These are phyloP conservation scores for Apiospora malaysiana DNA, from an alignment of 2,329 filamentous ascomycete species.

Conservation along the genomic window DNA sequence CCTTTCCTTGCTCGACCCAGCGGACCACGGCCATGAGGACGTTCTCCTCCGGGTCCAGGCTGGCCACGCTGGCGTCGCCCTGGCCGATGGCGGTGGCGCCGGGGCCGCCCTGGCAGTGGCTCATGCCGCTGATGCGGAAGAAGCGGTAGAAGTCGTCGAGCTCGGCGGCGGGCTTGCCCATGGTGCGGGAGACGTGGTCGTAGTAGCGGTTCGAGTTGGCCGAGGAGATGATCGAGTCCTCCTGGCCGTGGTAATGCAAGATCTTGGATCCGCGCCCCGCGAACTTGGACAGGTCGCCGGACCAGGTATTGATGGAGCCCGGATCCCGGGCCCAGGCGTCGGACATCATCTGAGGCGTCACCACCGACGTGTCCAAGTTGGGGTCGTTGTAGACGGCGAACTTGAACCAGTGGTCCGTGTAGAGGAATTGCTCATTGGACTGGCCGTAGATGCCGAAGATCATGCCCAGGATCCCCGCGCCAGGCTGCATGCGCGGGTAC, in stretches of 20 bases:
- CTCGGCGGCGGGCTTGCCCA: slow-evolving; percentile 40
- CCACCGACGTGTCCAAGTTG: slow-evolving; percentile 45
- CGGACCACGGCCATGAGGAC: slow-evolving; percentile 51
- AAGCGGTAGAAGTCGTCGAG: slow-evolving; percentile 54
- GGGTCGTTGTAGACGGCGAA: slow-evolving; percentile 55
- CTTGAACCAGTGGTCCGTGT: slow-evolving; percentile 51
- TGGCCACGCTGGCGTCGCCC: slow-evolving; percentile 25
- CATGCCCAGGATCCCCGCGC: slow-evolving; percentile 44
- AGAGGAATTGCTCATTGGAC: slow-evolving; percentile 45
- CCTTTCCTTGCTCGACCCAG: slow-evolving; percentile 51
- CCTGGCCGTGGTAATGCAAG: slow-evolving; percentile 50
- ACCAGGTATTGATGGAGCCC: slow-evolving; percentile 32
- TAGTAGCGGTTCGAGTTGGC: slow-evolving; percentile 54
- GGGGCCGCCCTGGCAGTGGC: slow-evolving; percentile 54
- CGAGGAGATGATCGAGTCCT: slow-evolving; percentile 50
- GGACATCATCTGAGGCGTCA: slow-evolving; percentile 45
- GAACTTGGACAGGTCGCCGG: slow-evolving; percentile 45
- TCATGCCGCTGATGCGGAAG: slow-evolving; percentile 59
- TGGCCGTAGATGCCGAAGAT: slow-evolving; percentile 41
- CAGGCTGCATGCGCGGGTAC: slow-evolving; percentile 58
- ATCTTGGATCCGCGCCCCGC: slow-evolving; percentile 49
- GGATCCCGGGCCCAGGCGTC: slow-evolving; percentile 30
- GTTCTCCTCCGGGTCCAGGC: slow-evolving; percentile 46
- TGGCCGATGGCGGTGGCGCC: slow-evolving; percentile 45
- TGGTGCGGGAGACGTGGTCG: slow-evolving; percentile 49